phyloP scores from a whole-genome alignment of 305 asterid genomes.

The Stenogyne calaminthoides region DNA sequence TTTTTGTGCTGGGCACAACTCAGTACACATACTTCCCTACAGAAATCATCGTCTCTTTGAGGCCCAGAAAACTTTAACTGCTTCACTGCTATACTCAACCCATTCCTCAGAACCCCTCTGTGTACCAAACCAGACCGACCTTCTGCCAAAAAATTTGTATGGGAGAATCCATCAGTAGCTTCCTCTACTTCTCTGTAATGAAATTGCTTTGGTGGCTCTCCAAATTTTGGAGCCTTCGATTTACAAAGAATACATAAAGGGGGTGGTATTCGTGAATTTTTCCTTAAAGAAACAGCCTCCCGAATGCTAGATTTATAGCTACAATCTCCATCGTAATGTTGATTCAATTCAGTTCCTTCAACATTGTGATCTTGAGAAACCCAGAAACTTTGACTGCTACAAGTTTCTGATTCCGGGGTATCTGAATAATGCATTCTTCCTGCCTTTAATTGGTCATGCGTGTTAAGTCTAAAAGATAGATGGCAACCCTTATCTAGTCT shows the following conservation, averaged over 20 bases:
- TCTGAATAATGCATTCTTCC: slow-evolving; percentile 42
- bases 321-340: slow-evolving; percentile 32
- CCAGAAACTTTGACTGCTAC: slow-evolving; percentile 45
- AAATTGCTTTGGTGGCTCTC: slow-evolving; percentile 80
- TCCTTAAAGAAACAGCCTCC: slow-evolving; percentile 69
- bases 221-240: slow-evolving; percentile 75
- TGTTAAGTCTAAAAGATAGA: slow-evolving; percentile 33
- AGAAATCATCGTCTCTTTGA: slow-evolving; percentile 78
- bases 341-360: slow-evolving; percentile 29
- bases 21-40: slow-evolving; percentile 76
- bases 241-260: slow-evolving; percentile 81
- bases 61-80: slow-evolving; percentile 61
- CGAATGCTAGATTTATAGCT: slow-evolving; percentile 61
- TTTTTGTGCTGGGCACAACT: slow-evolving; percentile 96
- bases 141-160: slow-evolving; percentile 62
- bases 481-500: slow-evolving; percentile 38
- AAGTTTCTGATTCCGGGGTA: slow-evolving; percentile 37
- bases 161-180: slow-evolving; percentile 77
- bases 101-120: slow-evolving; percentile 74
- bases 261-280: slow-evolving; percentile 69
- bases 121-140: slow-evolving; percentile 75
- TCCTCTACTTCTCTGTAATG: slow-evolving; percentile 64
- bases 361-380: slow-evolving; percentile 45
- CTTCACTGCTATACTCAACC: slow-evolving; percentile 69
- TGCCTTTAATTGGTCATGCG: slow-evolving; percentile 28